phyloP scores from a whole-genome alignment of 805 yeast genomes.

The Candida golubevii region DNA sequence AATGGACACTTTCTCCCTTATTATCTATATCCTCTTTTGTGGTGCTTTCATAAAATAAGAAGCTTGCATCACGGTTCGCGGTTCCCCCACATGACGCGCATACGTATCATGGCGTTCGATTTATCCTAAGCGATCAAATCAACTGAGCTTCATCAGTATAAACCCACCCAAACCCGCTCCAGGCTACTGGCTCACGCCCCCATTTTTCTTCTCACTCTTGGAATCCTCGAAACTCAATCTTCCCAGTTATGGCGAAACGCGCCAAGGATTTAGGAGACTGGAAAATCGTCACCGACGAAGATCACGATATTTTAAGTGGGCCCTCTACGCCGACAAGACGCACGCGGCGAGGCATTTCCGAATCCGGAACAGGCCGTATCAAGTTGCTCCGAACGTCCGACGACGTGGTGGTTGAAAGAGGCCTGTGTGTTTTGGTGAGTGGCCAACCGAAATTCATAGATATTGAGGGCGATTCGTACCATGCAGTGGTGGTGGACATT shows the following conservation, averaged over 20 bases:
- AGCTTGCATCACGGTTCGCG: too few species aligned
- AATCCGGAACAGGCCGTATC: neutral
- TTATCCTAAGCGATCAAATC: too few species aligned
- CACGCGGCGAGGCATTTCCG: slow-evolving; percentile 15
- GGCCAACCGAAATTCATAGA: slow-evolving; percentile 24
- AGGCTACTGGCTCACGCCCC: too few species aligned
- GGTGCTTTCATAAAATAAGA: too few species aligned
- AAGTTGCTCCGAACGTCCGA: slow-evolving; percentile 28
- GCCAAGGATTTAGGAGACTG: slow-evolving; percentile 16
- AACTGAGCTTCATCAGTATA: too few species aligned
- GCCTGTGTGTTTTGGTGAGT: slow-evolving; percentile 46
- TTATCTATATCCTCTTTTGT: too few species aligned
- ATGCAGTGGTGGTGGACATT: slow-evolving; percentile 51
- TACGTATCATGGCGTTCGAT: too few species aligned
- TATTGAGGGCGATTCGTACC: slow-evolving; percentile 24
- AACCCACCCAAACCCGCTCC: too few species aligned
- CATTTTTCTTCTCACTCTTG: too few species aligned
- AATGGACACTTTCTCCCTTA: too few species aligned
- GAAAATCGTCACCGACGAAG: slow-evolving; percentile 8
- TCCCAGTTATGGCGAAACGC: slow-evolving; percentile 12
- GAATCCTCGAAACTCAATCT: neutral
- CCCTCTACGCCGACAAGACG: slow-evolving; percentile 19
- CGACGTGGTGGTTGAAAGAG: slow-evolving; percentile 45
- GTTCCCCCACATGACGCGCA: too few species aligned
- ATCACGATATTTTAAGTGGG: neutral